Evolutionary conservation across 1,139 yeast genomes (phyloP).

Genomic region (Sugiyamaella pinicola): DNA sequence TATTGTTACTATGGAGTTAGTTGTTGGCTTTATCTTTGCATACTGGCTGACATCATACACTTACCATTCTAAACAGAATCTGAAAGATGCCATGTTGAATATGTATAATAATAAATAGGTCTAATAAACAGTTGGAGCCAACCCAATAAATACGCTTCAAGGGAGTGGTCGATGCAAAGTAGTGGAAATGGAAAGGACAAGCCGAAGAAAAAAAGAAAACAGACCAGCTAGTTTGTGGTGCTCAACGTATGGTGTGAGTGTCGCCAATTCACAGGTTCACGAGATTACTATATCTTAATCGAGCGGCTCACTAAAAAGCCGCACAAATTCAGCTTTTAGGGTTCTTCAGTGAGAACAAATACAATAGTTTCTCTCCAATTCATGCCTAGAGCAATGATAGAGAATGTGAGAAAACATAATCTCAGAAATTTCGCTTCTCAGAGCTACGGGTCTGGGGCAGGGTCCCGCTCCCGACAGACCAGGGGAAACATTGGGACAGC

Average conservation of each 20-base stretch:
- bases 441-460: no score
- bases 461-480: no score
- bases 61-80: constrained; percentile 86
- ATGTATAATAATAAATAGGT: constrained; percentile 1
- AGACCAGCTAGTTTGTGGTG: no score
- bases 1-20: constrained; percentile 63
- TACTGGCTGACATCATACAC: constrained; percentile 26
- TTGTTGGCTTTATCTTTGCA: neutral
- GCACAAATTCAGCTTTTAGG: no score
- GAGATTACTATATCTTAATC: neutral
- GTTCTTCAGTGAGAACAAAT: no score
- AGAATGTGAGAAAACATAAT: no score
- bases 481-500: no score
- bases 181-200: neutral
- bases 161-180: no score
- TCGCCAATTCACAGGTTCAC: neutral
- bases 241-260: neutral
- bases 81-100: constrained; percentile 75
- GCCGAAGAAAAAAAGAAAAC: neutral
- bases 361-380: no score
- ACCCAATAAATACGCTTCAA: no score
- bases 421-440: no score
- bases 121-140: neutral
- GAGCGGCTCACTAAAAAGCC: neutral
- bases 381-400: no score